Evolutionary conservation across 805 yeast species (phyloP).

Genomic region (Yarrowia sp.): DNA sequence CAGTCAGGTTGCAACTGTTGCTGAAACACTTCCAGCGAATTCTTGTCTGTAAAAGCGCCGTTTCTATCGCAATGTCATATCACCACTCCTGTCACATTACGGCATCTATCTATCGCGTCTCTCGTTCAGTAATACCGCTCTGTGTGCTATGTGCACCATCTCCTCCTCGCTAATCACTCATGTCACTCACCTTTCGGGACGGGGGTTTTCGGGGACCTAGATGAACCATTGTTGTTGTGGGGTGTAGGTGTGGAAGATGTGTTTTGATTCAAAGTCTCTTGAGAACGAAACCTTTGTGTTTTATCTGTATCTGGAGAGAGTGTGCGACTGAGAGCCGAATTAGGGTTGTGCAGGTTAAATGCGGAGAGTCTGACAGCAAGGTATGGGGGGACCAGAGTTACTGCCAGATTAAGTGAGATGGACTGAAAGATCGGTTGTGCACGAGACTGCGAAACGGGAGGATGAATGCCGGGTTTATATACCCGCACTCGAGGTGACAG

Average conservation of each 20-base stretch:
- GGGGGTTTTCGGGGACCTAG: constrained; percentile 86
- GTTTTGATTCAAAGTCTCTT: background rate
- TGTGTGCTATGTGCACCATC: too few species aligned
- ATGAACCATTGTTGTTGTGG: constrained; percentile 64
- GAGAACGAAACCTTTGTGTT: constrained; percentile 24
- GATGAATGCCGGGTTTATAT: background rate
- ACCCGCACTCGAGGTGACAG: too few species aligned
- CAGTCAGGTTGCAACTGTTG: too few species aligned
- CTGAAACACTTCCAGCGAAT: too few species aligned
- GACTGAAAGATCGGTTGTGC: constrained; percentile 7
- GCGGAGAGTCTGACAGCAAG: constrained; percentile 37
- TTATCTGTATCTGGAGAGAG: constrained; percentile 22
- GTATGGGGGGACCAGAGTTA: constrained; percentile 21
- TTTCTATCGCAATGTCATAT: too few species aligned
- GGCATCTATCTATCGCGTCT: too few species aligned
- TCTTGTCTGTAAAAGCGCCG: too few species aligned
- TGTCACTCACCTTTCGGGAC: constrained; percentile 65
- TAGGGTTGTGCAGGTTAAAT: constrained; percentile 35
- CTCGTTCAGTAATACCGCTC: too few species aligned
- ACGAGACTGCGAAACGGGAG: background rate
- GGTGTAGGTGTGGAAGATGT: background rate
- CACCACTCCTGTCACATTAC: too few species aligned
- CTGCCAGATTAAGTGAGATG: constrained; percentile 5
- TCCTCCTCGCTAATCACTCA: background rate
- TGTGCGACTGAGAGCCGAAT: constrained; percentile 2